A percentile compares a stretch with the other conserved stretches of the same genome.
Conservation (phyloP, 768 basidiomycete species). For the Pisolithus albus region DNA sequence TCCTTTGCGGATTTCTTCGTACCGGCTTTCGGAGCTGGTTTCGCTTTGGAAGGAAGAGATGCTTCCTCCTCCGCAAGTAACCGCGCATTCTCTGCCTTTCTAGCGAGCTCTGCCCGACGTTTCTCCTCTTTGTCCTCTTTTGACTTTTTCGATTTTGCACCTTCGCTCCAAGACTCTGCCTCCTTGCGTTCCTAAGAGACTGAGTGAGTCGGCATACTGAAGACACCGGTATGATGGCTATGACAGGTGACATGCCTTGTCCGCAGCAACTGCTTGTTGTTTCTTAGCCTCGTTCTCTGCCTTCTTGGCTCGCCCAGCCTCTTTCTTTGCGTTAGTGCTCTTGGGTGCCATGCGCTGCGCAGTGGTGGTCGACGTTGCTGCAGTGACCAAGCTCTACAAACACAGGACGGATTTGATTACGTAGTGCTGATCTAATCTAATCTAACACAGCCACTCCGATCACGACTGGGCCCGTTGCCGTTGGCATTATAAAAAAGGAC, state of each 20-base stretch:
- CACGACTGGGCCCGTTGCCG: not conserved
- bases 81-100: conserved; percentile 82
- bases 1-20: conserved; percentile 51
- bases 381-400: not conserved
- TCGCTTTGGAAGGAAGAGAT: conserved; percentile 46
- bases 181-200: conserved; percentile 63
- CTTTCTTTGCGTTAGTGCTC: conserved; percentile 88
- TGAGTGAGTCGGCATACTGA: not conserved
- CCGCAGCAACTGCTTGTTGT: conserved; percentile 50
- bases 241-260: conserved; percentile 40
- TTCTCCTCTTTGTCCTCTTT: conserved; percentile 77
- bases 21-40: conserved; percentile 57
- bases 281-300: conserved; percentile 87
- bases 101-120: conserved; percentile 69
- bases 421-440: conserved; percentile 16
- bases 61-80: conserved; percentile 88
- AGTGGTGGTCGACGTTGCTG: not conserved
- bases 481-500: not conserved
- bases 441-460: conserved; percentile 4
- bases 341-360: conserved; percentile 71
- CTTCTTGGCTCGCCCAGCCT: conserved; percentile 83
- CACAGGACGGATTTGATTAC: conserved; percentile 10
- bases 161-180: conserved; percentile 59
- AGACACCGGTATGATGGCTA: not conserved
- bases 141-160: conserved; percentile 57